These are phyloP conservation scores for Heterobasidion irregulare DNA, from an alignment of 1,284 basidiomycete species.

Conservation along the genomic window DNA sequence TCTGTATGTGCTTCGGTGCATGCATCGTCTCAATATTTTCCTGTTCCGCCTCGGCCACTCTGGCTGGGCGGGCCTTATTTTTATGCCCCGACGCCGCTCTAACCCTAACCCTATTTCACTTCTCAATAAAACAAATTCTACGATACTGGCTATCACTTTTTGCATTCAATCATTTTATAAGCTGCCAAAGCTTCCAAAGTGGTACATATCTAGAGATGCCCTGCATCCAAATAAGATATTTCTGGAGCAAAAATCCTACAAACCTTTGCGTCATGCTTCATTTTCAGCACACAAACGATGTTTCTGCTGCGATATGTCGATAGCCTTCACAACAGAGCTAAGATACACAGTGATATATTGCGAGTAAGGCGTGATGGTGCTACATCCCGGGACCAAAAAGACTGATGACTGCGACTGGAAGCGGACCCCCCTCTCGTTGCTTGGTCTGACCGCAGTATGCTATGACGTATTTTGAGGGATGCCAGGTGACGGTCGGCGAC, in stretches of 20 bases:
- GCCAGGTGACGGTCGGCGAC: slow-evolving; percentile 67
- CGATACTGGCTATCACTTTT: too few species aligned
- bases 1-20: slow-evolving; percentile 24
- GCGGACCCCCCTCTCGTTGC: slow-evolving; percentile 47
- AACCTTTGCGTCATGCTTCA: too few species aligned
- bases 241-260: too few species aligned
- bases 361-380: neutral
- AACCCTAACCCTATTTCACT: slow-evolving; percentile 10
- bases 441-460: slow-evolving; percentile 73
- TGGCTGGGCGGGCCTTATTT: slow-evolving; percentile 22
- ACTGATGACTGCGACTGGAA: slow-evolving; percentile 57
- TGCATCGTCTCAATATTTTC: slow-evolving; percentile 26
- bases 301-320: too few species aligned
- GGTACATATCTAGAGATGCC: too few species aligned
- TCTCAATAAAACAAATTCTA: neutral
- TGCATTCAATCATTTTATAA: too few species aligned
- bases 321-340: too few species aligned
- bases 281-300: too few species aligned
- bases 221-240: too few species aligned
- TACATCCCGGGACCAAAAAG: slow-evolving; percentile 53
- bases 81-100: slow-evolving; percentile 4
- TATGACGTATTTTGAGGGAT: slow-evolving; percentile 68
- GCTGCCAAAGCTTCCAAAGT: too few species aligned
- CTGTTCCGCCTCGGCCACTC: slow-evolving; percentile 21
- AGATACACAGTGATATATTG: too few species aligned